Percentiles rank a stretch among this genome's conserved stretches.
These are phyloP conservation scores for Boechera stricta DNA, from an alignment of 345 rosid species.

Conservation along the genomic window DNA sequence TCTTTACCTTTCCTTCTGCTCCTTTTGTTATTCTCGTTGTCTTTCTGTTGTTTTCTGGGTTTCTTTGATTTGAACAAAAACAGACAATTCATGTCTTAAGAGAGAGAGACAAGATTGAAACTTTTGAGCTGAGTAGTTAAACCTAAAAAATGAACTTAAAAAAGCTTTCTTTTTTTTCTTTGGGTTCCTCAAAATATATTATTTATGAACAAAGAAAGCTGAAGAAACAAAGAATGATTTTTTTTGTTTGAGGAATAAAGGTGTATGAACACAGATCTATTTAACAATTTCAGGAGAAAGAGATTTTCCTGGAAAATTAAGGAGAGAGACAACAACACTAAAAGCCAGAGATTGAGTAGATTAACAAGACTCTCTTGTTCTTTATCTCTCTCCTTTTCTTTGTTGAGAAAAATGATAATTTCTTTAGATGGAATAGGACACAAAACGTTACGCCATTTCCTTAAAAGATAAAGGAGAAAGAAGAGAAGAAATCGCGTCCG, in stretches of 20 bases:
- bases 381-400: background rate
- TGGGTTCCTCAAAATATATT: slow-evolving; percentile 9
- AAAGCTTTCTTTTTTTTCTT: background rate
- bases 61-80: slow-evolving; percentile 49
- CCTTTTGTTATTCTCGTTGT: background rate
- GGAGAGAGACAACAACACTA: slow-evolving; percentile 18
- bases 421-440: slow-evolving; percentile 19
- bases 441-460: background rate
- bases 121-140: slow-evolving; percentile 1
- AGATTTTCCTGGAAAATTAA: slow-evolving; percentile 34
- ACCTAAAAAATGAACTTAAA: slow-evolving; percentile 22
- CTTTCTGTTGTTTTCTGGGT: slow-evolving; percentile 29
- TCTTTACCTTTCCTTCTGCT: slow-evolving; percentile 36
- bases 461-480: slow-evolving; percentile 15
- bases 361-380: background rate
- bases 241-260: background rate
- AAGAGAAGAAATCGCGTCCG: slow-evolving; percentile 35
- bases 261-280: slow-evolving; percentile 45
- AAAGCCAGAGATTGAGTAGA: background rate
- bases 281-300: slow-evolving; percentile 14
- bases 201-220: background rate
- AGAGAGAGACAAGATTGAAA: background rate
- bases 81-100: slow-evolving; percentile 42
- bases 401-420: background rate
- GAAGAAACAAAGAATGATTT: background rate